Conservation (phyloP, 2,329 filamentous ascomycete genomes). For the Cryphonectria radicalis region DNA sequence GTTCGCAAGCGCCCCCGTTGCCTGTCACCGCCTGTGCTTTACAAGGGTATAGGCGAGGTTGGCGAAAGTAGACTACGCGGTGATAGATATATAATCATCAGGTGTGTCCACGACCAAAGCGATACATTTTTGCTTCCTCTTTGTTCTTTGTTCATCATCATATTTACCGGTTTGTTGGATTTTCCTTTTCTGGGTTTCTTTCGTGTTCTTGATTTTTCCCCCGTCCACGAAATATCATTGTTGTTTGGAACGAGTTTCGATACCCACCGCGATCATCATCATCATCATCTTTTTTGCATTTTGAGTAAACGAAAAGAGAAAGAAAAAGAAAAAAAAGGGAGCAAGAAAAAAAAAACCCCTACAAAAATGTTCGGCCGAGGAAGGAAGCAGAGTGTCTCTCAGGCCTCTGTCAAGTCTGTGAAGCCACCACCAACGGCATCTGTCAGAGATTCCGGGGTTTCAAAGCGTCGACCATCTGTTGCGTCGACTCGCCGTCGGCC, state of each 20-base stretch:
- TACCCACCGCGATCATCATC: conserved; percentile 12
- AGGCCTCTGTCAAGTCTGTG: conserved; percentile 44
- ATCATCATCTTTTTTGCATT: background rate
- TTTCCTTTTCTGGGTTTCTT: conserved; percentile 26
- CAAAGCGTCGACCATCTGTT: conserved; percentile 56
- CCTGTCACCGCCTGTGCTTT: conserved; percentile 25
- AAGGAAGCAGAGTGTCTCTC: conserved; percentile 29
- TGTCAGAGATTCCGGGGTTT: conserved; percentile 56
- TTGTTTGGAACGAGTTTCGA: conserved; percentile 18
- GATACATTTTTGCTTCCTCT: background rate
- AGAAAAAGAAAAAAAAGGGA: background rate
- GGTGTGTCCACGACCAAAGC: background rate
- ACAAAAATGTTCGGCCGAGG: conserved; percentile 29
- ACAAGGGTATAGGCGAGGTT: conserved; percentile 19
- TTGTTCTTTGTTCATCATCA: conserved; percentile 7
- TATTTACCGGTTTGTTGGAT: conserved; percentile 20
- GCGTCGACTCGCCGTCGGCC: conserved; percentile 49
- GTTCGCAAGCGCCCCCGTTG: conserved; percentile 30
- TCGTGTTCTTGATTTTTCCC: conserved; percentile 26
- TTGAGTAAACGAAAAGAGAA: background rate
- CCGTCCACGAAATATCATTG: conserved; percentile 22
- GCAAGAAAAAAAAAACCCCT: background rate
- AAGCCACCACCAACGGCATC: conserved; percentile 60
- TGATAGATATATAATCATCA: conserved; percentile 16
- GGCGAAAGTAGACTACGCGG: conserved; percentile 17